Evolutionary conservation across 306 rosid species (phyloP), one percentile per base, ranked within the genome.

Genomic region (Gynostemma pentaphyllum): DNA sequence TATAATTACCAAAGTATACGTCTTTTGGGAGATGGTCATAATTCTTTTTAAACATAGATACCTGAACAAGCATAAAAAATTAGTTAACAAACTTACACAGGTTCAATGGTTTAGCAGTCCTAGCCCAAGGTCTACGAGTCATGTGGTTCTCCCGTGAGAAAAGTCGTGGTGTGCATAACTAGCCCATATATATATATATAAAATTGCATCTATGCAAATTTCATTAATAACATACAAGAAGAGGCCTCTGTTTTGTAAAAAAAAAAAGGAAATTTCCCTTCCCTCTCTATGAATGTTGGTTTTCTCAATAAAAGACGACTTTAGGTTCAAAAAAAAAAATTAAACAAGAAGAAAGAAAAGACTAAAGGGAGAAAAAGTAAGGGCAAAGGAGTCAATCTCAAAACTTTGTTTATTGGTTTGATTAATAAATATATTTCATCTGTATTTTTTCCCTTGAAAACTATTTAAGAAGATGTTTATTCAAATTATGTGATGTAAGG

Each of bases 41-140:
- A 77, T 94, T 94, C 76, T 82, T 88, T 86, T 94, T 94, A 82
- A 94, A 94, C 99, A 94, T 86, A 29, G 97, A 86, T 44, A 94
- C 99, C 99, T 92, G 73, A 63, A 53, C 55, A 59, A 59, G 62
- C 32, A 83, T 45, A 56, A 57, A 68, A 18, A 5, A 41, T 45
- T 64, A 69, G 41, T 72, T 5, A 48, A 66, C 4, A 24, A 15
- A 36, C 49, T 40, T 61, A 8, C 8, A 14, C 41, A n/a, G 41
- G 41, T 29, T 45, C 41, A 26, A 42, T 42, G 15, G 52, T 62
- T 62, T 62, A 40, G 24, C 51, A 42, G 46, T 24, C 24, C 40
- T 26, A 62, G 51, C 41, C 27, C 16, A 45, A 22, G 49, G 40
- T 9, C 23, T 61, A n/a, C n/a, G n/a, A n/a, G n/a, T n/a, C n/a